Base-by-base conservation (phyloP, 768 basidiomycete species). In the Rubroboletus pulcherrimus region DNA sequence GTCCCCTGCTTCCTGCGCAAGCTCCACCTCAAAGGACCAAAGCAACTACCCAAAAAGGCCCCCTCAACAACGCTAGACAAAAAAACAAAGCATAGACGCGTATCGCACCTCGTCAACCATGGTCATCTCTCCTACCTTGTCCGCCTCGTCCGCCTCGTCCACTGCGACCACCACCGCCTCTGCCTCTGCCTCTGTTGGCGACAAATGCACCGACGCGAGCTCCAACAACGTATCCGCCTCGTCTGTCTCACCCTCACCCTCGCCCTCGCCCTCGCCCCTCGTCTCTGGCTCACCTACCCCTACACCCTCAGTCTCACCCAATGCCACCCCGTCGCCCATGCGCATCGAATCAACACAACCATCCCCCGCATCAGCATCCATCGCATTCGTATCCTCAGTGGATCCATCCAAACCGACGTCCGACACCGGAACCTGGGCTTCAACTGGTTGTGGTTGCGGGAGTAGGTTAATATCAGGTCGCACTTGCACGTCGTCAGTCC, bases 181-280 rank as follows among this genome's bases (percentile, higher is more conserved):
- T 14, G 45, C 52, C 34, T 49, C 47, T n/a, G 3, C 15, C 26
- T 34, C 33, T 38, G 15, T 17, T 38, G 11, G 44, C 9, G 55
- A 61, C n/a, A 67, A 53, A 40, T 68, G 65, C 24, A 69, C 63
- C 15, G 63, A 64, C 38, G 59, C 67, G n/a, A 68, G 57, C 10
- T 65, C 57, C 50, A 68, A 53, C 42, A 66, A 49, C 48, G 46
- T 15, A 42, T 65, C 67, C 29, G 53, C 7, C 19, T 59, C 69
- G n/a, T 67, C 55, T 14, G 30, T 21, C 21, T 21, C 21, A 2
- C 21, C 21, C 21, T 21, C 21, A 2, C 21, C 29, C 7, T 40
- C 44, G 15, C 4, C 24, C 7, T 44, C 43, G 7, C 2, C 39
- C 14, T 42, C 47, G 4, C 15, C 33, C 10, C 1, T n/a, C 11